Base-by-base conservation (phyloP, 2,329 filamentous ascomycete genomes). In the Calonectria fujianensis region DNA sequence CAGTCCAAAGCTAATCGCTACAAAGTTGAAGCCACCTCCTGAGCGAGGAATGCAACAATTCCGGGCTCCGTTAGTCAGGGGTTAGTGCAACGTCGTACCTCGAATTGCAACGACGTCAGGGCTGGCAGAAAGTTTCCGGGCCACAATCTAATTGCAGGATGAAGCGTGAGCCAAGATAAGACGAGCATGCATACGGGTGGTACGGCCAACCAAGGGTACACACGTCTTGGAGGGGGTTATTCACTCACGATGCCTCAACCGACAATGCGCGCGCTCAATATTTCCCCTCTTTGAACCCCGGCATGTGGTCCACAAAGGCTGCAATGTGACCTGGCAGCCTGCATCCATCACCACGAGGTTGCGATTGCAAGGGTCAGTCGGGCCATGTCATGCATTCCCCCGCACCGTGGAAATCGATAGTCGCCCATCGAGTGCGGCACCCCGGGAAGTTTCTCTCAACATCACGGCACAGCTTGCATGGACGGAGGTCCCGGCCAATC, bases 261-360 rank as follows among this genome's bases (percentile, higher is more conserved):
- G 57, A 63, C 32, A 27, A 63, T 63, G 37, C 35, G 27, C n/a
- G n/a, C 24, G 32, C 13, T 63, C 57, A 63, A 63, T 63, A 63
- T 63, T 63, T 41, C 24, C 35, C 57, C 57, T 63, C 57, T 63
- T 63, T 63, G 6, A 29, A 39, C 14, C 57, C 35, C 35, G 57
- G 37, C 16, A 63, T 63, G 57, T 20, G 57, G 57, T 39, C 57
- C 57, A 63, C n/a, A 16, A 37, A 18, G n/a, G 35, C 57, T 63
- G 57, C 57, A 63, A 29, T 41, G 57, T 41, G 57, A 63, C 37
- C 35, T 63, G 57, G 57, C 57, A 63, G 16, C 8, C 37, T 5
- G 24, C 8, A 3, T 6, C 18, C 14, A 37, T 63, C 35, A 63
- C 57, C 32, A 39, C 13, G 54, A 59, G 39, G 13, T n/a, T 24